Base-by-base conservation (phyloP, 176 grass and related monocot species). In the Musa schizocarpa region DNA sequence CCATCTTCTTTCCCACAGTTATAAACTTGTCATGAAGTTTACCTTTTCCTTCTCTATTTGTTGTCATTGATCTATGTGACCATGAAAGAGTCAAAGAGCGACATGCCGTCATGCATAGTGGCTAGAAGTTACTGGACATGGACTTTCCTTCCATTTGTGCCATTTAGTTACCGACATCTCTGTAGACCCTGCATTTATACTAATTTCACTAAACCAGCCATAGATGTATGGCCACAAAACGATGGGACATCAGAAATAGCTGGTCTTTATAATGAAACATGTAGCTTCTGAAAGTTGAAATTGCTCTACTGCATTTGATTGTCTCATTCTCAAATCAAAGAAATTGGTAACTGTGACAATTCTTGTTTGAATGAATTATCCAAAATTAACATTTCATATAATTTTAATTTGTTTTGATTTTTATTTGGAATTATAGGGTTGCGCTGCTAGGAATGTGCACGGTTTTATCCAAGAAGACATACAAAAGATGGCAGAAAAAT, bases 391-490 rank as follows among this genome's bases (percentile, higher is more conserved):
- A 6, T 51, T 24, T 83, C 26, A 20, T 21, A 67, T 22, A 13
- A 8, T 23, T 76, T 80, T 85, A 65, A 85, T 84, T 81, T 84
- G n/a, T 58, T 50, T 65, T 43, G 34, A 43, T 43, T 43, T 43
- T 43, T 43, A 43, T 19, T 57, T 77, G 65, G 82, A 72, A 72
- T 59, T 29, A 79, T 80, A 93, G 94, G 94, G 94, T 23, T 93
- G 94, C 80, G 90, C 86, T 68, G 94, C 90, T 43, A 93, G 90
- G 80, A 98, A 98, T 75, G 86, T 98, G 82, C 94, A 98, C 73
- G 88, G 88, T 50, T 87, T 98, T 79, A 89, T 77, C 76, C 80
- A 93, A 64, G 90, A 89, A 64, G 82, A 91, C 65, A 85, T 93
- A 53, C 81, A 93, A 85, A 98, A 84, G 80, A 98, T 98, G 94